Evolutionary conservation across 2,329 filamentous ascomycete species (phyloP).

Genomic region (Botrytis fragariae): DNA sequence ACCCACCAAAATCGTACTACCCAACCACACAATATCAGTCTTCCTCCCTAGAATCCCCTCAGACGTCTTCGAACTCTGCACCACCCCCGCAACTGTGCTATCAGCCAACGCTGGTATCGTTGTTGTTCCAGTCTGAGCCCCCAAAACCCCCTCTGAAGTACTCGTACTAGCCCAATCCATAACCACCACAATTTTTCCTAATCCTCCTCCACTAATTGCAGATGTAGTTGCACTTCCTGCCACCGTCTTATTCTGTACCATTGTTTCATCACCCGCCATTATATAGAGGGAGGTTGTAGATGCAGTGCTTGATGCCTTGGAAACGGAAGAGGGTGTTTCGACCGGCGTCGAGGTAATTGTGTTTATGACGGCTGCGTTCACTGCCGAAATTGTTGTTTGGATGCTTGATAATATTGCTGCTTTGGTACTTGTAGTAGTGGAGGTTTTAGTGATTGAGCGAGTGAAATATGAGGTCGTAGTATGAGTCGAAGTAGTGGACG

Average conservation of each 20-base stretch:
- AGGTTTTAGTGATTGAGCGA: background rate
- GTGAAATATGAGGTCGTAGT: background rate
- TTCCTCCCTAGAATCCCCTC: no score
- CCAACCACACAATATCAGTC: background rate
- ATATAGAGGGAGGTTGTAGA: background rate
- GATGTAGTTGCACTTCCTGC: background rate
- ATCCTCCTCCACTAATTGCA: background rate
- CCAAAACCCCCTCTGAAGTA: background rate
- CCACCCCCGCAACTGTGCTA: background rate
- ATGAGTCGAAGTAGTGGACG: background rate
- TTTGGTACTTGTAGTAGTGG: background rate
- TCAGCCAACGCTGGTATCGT: background rate
- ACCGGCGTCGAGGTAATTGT: background rate
- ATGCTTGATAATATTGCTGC: background rate
- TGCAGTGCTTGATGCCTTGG: background rate
- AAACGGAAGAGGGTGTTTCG: background rate
- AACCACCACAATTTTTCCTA: conserved; percentile 1
- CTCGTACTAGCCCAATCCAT: conserved; percentile 10
- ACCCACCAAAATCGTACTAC: background rate
- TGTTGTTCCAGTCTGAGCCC: background rate
- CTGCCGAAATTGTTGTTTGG: background rate
- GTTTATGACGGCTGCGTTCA: background rate
- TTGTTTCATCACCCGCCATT: background rate
- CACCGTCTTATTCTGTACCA: background rate
- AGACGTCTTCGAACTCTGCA: background rate